Evolutionary conservation across 176 grass and related monocot species (phyloP).

Genomic region (maize (Zea mays)): DNA sequence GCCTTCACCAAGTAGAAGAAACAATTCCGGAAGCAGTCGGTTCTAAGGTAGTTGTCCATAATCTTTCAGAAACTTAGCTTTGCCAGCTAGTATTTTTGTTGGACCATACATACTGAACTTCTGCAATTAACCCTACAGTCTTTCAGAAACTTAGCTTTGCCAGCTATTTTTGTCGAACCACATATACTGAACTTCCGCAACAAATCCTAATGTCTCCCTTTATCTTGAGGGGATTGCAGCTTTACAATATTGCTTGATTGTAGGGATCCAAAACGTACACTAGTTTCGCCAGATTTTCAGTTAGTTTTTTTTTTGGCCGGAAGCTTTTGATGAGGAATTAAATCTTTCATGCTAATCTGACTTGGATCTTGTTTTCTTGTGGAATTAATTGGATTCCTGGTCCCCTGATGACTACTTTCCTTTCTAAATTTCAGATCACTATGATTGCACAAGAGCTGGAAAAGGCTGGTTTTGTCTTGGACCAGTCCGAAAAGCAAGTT

Average conservation of each 20-base stretch:
- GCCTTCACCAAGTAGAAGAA: constrained; percentile 64
- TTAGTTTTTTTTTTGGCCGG: background rate
- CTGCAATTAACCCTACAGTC: too few species aligned
- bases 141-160: too few species aligned
- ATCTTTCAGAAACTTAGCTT: background rate
- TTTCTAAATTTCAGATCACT: constrained; percentile 51
- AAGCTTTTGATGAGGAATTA: background rate
- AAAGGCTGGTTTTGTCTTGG: constrained; percentile 55
- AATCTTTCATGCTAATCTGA: constrained; percentile 21
- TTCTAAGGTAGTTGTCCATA: constrained; percentile 55
- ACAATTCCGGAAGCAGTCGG: constrained; percentile 49
- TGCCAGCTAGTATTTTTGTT: too few species aligned
- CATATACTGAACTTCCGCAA: too few species aligned
- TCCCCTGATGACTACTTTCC: constrained; percentile 24
- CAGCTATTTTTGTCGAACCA: too few species aligned
- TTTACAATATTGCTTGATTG: too few species aligned
- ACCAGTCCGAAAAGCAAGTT: constrained; percentile 60
- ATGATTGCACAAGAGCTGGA: constrained; percentile 58
- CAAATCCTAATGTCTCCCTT: too few species aligned
- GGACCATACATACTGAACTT: too few species aligned
- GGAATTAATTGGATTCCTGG: background rate
- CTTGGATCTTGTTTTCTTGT: background rate
- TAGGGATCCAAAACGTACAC: background rate
- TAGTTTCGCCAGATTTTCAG: background rate
- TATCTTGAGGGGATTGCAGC: too few species aligned